These are phyloP conservation scores for Citrus australasica DNA, from an alignment of 345 rosid species.

Conservation along the genomic window DNA sequence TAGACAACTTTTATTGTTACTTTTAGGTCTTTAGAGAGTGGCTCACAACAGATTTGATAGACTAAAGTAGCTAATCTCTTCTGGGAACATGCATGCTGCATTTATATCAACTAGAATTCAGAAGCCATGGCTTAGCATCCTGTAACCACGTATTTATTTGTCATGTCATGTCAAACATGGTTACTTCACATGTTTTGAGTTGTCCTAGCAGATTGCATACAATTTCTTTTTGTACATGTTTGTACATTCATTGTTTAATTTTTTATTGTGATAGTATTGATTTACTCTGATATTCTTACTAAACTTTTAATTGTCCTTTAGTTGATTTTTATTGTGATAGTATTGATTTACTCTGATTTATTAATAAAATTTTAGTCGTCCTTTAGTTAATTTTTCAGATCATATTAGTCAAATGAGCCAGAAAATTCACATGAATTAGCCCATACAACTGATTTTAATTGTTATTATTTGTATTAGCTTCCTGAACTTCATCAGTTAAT, in stretches of 20 bases:
- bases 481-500: constrained; percentile 79
- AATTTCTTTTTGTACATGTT: background rate
- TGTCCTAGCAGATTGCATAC: background rate
- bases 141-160: background rate
- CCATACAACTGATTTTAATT: background rate
- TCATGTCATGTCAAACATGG: background rate
- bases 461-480: constrained; percentile 45
- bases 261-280: background rate
- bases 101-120: background rate
- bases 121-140: background rate
- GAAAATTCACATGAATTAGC: background rate
- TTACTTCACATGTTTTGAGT: background rate
- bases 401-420: background rate
- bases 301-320: background rate
- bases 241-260: background rate
- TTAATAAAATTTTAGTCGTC: background rate
- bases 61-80: background rate
- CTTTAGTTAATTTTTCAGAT: background rate
- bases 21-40: background rate
- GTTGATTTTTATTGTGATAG: background rate
- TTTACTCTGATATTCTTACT: background rate
- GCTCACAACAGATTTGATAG: background rate
- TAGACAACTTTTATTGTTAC: background rate
- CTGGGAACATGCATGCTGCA: background rate
- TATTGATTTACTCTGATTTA: background rate